phyloP scores from a whole-genome alignment of 345 rosid genomes.

The Arabis alpina region DNA sequence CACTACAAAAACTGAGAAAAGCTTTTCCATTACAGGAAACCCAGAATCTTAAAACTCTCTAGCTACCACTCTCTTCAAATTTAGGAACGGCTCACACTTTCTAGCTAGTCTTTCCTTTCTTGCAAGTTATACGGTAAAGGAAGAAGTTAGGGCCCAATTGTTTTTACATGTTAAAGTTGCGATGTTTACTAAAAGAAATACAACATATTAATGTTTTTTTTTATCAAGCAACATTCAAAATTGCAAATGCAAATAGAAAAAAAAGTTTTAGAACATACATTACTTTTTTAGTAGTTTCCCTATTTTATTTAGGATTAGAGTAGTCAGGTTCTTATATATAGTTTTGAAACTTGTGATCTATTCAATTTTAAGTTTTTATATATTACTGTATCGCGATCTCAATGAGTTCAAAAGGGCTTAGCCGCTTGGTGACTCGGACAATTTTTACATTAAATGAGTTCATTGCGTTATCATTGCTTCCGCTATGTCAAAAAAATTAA shows the following conservation, averaged over 20 bases:
- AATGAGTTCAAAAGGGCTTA: not conserved
- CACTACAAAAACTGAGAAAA: constrained; percentile 27
- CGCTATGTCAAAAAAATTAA: no score
- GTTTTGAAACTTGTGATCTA: no score
- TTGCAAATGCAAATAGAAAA: not conserved
- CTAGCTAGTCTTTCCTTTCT: constrained; percentile 39
- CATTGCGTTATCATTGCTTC: not conserved
- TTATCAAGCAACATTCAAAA: constrained; percentile 6
- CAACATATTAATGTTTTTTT: not conserved
- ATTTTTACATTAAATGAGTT: not conserved
- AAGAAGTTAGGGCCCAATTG: not conserved
- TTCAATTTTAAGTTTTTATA: no score
- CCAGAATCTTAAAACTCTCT: constrained; percentile 26
- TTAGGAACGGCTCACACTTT: constrained; percentile 35
- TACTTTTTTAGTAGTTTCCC: no score
- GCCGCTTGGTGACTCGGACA: not conserved
- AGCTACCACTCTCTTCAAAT: constrained; percentile 3
- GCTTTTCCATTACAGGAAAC: constrained; percentile 47
- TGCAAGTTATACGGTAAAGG: constrained; percentile 32
- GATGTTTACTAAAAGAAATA: not conserved
- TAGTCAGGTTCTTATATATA: no score
- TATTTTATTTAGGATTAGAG: no score
- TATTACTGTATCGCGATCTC: not conserved
- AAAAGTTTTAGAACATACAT: no score
- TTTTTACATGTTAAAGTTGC: constrained; percentile 4